Evolutionary conservation across 1,284 basidiomycete species (phyloP), one percentile per base, ranked within the genome.

Genomic region (Fomitopsis betulina): DNA sequence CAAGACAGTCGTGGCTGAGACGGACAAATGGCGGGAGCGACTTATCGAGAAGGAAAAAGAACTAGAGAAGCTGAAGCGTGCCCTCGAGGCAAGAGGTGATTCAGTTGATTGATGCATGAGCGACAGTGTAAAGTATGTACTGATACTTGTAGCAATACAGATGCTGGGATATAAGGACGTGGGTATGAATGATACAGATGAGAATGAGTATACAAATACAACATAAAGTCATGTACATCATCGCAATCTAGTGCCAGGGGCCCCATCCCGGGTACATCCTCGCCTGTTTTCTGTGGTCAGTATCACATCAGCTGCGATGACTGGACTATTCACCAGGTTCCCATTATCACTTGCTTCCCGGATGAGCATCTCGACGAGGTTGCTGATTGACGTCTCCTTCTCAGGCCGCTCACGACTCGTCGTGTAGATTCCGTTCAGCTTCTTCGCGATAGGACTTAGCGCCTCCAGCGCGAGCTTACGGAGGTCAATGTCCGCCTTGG

Each of bases 221-320:
- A 8, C 45, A 47, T n/a, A n/a, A 12, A 27, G 25, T 4, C 27
- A 30, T 30, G 25, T 1, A n/a, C 23, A 25, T 7, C 27, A 6
- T 25, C 10, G 35, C 35, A 37, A 15, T 37, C 78, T 70, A 91
- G 77, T 91, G 82, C 87, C 89, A 94, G 6, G 93, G 75, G 37
- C 87, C 86, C 94, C 94, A 96, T 9, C 94, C 94, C 53, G 86
- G 79, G 69, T 92, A 92, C 91, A 92, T 93, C 68, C 80, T 86
- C 19, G 78, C 78, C 89, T 91, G 60, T 38, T 59, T 25, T 55
- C 19, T 25, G 13, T 43, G 33, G 30, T 54, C 45, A 60, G 35
- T 12, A 32, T 7, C 1, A 5, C 45, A 5, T 74, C 85, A 68
- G 62, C 87, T 89, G 69, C 94, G 10, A 47, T 45, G 39, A 53